Evolutionary conservation across 1,284 basidiomycete species (phyloP).

Genomic region (Meripilus lineatus): DNA sequence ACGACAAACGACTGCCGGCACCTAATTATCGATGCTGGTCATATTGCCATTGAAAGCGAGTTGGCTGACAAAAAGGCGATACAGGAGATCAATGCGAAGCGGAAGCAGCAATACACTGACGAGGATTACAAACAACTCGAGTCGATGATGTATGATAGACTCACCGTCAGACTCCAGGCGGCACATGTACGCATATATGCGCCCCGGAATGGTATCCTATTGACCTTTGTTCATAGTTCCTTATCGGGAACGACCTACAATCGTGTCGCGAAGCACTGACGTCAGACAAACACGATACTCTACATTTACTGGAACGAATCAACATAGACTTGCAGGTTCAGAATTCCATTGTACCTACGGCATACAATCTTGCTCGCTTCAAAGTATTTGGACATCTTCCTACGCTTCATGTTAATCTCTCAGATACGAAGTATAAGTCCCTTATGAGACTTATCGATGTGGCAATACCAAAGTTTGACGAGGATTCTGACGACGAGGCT

Average conservation of each 20-base stretch:
- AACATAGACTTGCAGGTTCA: constrained; percentile 90
- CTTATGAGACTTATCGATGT: constrained; percentile 93
- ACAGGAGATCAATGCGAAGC: constrained; percentile 80
- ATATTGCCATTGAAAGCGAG: constrained; percentile 91
- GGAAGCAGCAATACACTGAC: constrained; percentile 82
- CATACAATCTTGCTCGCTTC: constrained; percentile 83
- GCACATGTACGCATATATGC: constrained; percentile 67
- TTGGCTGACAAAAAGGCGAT: constrained; percentile 84
- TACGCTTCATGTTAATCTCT: constrained; percentile 88
- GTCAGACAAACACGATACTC: constrained; percentile 49
- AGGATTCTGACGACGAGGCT: constrained; percentile 33
- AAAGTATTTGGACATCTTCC: constrained; percentile 93
- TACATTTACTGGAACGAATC: constrained; percentile 92
- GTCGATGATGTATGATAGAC: constrained; percentile 95
- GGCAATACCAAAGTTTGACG: constrained; percentile 81
- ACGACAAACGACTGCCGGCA: constrained; percentile 78
- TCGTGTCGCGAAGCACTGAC: constrained; percentile 77
- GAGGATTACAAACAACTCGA: constrained; percentile 89
- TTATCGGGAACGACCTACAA: constrained; percentile 85
- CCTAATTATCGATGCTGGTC: constrained; percentile 94
- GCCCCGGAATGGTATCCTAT: not conserved
- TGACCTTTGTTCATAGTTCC: constrained; percentile 52
- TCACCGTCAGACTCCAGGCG: constrained; percentile 81
- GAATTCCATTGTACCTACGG: constrained; percentile 90
- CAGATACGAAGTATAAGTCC: constrained; percentile 93